Evolutionary conservation across 495 filamentous ascomycete species (phyloP), one percentile per base, ranked within the genome.

Genomic region (Lophium mytilinum): DNA sequence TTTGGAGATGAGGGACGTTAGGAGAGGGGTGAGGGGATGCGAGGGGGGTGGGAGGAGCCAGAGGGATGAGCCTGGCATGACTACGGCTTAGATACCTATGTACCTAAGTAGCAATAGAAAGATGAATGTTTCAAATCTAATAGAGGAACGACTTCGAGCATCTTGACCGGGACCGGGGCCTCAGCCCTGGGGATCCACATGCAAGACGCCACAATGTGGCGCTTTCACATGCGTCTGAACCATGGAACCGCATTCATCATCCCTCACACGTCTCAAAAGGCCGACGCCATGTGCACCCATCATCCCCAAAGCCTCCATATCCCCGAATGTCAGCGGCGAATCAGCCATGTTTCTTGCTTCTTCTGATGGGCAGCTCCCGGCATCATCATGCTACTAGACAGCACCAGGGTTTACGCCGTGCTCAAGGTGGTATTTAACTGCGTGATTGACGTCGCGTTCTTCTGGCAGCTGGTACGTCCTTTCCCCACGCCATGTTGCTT

Each of bases 361-460:
- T 1, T 37, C 56, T 47, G 40, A 43, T 52, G 40, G 49, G 53
- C 52, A 37, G 21, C 34, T 47, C 24, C 24, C 24, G 41, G 33
- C 33, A 50, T 50, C 52, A 45, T 41, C 40, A 65, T 65, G 62
- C 3, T 9, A 40, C 45, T 30, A 35, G 41, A 39, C 46, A 40
- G 56, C 46, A 41, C 56, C 46, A 50, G 43, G 47, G 48, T 52
- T 56, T 51, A 54, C 52, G 56, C 46, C 41, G 19, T 65, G 18
- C 24, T 68, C 36, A 62, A 49, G 55, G 43, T 52, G 2, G 46
- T 65, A 10, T 53, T 64, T 14, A 55, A 37, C 52, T 59, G 63
- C 48, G 52, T 69, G 51, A 49, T 66, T 50, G 69, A 71, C 47
- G 62, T 71, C 24, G 58, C 47, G 6, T 68, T 71, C 63, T 71